These are phyloP conservation scores for Conoideocrella luteorostrata DNA, from an alignment of 2,329 filamentous ascomycete genomes.

Conservation along the genomic window DNA sequence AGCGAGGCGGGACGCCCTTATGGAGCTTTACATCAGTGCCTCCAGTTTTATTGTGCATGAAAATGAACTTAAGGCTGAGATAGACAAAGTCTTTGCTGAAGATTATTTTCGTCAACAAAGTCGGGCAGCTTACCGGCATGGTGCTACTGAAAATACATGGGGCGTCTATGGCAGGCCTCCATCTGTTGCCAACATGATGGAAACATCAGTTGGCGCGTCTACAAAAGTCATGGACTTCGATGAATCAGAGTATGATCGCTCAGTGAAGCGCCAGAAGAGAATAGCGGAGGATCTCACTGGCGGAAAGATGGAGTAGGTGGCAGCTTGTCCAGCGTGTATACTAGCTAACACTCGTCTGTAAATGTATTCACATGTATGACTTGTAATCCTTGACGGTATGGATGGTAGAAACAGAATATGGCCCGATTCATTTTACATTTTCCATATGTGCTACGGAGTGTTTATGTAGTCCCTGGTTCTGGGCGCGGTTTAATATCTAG, in stretches of 20 bases:
- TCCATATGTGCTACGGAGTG: too few species aligned
- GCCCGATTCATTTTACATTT: too few species aligned
- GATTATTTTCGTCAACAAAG: conserved; percentile 42
- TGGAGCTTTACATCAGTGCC: conserved; percentile 86
- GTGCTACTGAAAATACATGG: conserved; percentile 45
- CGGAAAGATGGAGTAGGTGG: conserved; percentile 40
- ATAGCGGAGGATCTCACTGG: conserved; percentile 55
- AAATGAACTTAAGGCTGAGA: conserved; percentile 63
- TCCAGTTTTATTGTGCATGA: conserved; percentile 81
- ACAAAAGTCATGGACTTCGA: conserved; percentile 30
- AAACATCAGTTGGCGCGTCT: conserved; percentile 25
- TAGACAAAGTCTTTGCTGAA: conserved; percentile 71
- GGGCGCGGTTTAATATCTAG: too few species aligned
- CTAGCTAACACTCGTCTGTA: not conserved
- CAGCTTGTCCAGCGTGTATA: not conserved
- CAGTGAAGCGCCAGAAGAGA: conserved; percentile 45
- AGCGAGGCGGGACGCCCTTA: conserved; percentile 62
- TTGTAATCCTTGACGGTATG: not conserved
- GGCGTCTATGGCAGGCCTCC: conserved; percentile 40
- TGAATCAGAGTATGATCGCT: conserved; percentile 36
- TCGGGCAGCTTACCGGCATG: conserved; percentile 21
- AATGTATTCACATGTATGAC: not conserved
- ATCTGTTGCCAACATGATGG: conserved; percentile 39
- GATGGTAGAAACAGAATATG: too few species aligned
- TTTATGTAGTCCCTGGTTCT: too few species aligned